A percentile compares a stretch with the other conserved stretches of the same genome.
Conservation (phyloP, 202 grass and related monocot genomes). For the Hordeum pubiflorum region DNA sequence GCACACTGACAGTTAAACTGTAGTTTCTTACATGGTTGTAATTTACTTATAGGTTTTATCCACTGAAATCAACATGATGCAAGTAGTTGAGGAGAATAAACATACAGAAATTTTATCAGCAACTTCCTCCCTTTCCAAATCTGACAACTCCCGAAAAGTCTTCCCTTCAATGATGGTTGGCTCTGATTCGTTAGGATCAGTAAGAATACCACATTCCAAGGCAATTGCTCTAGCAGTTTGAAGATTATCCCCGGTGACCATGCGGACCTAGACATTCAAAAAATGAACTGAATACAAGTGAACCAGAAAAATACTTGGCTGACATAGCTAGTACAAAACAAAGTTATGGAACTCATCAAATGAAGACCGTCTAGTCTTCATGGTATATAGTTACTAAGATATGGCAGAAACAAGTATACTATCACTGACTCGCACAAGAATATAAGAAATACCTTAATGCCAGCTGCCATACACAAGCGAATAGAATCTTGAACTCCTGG, state of each 20-base stretch:
- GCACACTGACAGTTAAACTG: not conserved
- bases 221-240: conserved; percentile 94
- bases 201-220: conserved; percentile 95
- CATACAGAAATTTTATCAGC: conserved; percentile 82
- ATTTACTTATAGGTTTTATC: not conserved
- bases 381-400: not conserved
- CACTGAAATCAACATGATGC: not conserved
- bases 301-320: not conserved
- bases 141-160: conserved; percentile 51
- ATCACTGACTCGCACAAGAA: not conserved
- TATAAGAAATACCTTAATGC: conserved; percentile 59
- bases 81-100: conserved; percentile 9
- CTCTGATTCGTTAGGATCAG: conserved; percentile 58
- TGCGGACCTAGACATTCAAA: conserved; percentile 73
- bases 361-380: not conserved
- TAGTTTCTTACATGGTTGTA: not conserved
- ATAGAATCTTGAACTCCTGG: conserved; percentile 79
- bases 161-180: conserved; percentile 75
- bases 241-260: conserved; percentile 96
- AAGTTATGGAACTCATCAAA: not conserved
- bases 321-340: not conserved
- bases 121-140: conserved; percentile 54
- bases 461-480: conserved; percentile 53
- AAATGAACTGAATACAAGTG: not conserved
- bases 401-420: not conserved